Conservation (phyloP, 2,329 filamentous ascomycete genomes). For the Leptosphaerulina australis region DNA sequence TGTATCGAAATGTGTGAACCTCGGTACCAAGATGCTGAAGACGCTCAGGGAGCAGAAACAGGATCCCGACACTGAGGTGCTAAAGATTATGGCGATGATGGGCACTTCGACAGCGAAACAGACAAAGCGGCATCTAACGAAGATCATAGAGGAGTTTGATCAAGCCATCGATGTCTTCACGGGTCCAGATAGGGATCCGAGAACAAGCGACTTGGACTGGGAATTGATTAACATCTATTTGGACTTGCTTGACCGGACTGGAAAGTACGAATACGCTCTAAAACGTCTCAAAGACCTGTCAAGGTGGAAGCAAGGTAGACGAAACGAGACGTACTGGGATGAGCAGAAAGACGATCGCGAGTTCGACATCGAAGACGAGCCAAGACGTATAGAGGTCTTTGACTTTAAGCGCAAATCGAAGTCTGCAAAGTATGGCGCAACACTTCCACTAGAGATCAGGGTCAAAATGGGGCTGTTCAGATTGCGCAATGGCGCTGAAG, state of each 20-base stretch:
- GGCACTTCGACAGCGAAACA: slow-evolving; percentile 59
- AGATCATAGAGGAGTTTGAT: slow-evolving; percentile 59
- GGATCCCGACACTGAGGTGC: slow-evolving; percentile 55
- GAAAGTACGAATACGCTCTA: slow-evolving; percentile 70
- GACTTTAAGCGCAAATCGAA: slow-evolving; percentile 66
- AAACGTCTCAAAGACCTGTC: slow-evolving; percentile 72
- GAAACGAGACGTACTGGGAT: slow-evolving; percentile 79
- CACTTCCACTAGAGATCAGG: slow-evolving; percentile 80
- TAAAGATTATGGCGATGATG: slow-evolving; percentile 63
- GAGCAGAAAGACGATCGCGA: slow-evolving; percentile 78
- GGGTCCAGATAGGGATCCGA: slow-evolving; percentile 48
- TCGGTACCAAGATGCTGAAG: slow-evolving; percentile 61
- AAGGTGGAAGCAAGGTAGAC: slow-evolving; percentile 81
- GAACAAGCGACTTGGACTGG: slow-evolving; percentile 66
- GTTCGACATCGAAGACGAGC: slow-evolving; percentile 77
- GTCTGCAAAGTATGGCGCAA: slow-evolving; percentile 68
- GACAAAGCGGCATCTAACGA: slow-evolving; percentile 54
- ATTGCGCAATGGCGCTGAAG: slow-evolving; percentile 68
- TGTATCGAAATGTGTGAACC: slow-evolving; percentile 40
- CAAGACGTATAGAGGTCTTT: slow-evolving; percentile 66
- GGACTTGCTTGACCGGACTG: slow-evolving; percentile 73
- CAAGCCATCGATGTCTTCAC: slow-evolving; percentile 58
- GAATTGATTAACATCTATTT: slow-evolving; percentile 84
- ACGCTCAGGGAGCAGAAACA: slow-evolving; percentile 53
- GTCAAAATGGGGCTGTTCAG: slow-evolving; percentile 84